These are phyloP conservation scores for Fraxinus albicans DNA, from an alignment of 305 asterid genomes.

Conservation along the genomic window DNA sequence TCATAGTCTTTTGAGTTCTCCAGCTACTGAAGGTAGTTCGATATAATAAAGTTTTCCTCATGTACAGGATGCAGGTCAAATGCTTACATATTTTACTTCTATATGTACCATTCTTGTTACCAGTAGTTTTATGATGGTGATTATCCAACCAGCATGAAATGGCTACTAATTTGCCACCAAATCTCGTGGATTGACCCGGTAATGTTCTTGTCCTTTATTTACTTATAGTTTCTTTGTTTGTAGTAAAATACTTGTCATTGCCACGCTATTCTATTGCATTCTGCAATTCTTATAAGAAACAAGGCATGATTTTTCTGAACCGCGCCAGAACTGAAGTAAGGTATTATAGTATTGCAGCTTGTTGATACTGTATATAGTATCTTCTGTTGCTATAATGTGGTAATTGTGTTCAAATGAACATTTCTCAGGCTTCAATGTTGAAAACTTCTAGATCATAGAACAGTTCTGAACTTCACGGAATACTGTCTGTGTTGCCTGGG, in stretches of 20 bases:
- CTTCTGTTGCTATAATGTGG: background rate
- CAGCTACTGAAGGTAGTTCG: background rate
- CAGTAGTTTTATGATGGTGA: background rate
- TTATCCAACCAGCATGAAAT: background rate
- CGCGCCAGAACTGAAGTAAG: background rate
- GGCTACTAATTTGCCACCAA: background rate
- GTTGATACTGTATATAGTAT: background rate
- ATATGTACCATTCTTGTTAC: background rate
- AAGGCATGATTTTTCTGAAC: background rate
- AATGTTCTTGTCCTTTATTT: background rate
- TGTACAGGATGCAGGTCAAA: background rate
- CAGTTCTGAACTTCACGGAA: background rate
- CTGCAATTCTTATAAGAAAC: background rate
- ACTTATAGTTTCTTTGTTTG: background rate
- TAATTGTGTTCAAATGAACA: background rate
- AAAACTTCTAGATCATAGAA: background rate
- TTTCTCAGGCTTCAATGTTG: background rate
- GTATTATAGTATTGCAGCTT: background rate
- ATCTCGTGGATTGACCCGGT: background rate
- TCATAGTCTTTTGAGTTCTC: background rate
- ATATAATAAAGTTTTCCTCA: background rate
- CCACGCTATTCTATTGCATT: background rate
- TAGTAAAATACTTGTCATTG: background rate
- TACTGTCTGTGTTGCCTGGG: background rate
- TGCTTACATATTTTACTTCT: background rate